Percentiles rank a stretch among this genome's conserved stretches.
These are phyloP conservation scores for Penicillium cinerascens DNA, from an alignment of 495 filamentous ascomycete genomes.

Conservation along the genomic window DNA sequence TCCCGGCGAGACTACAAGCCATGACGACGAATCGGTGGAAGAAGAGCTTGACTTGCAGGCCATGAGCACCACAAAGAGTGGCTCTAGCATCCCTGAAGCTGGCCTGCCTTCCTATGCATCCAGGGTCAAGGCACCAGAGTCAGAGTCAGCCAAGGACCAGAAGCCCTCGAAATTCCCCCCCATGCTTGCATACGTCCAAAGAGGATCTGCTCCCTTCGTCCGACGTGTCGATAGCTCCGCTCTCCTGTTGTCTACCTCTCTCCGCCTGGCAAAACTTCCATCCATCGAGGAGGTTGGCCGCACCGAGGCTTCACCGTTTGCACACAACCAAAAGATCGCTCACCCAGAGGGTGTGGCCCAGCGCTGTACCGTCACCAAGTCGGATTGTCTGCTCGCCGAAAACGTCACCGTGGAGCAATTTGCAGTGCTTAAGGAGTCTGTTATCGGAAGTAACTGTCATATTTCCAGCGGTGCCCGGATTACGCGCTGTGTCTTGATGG, in stretches of 20 bases:
- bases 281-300: conserved; percentile 63
- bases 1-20: conserved; percentile 32
- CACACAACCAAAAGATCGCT: conserved; percentile 74
- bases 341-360: conserved; percentile 72
- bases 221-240: conserved; percentile 84
- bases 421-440: conserved; percentile 79
- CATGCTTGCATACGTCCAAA: conserved; percentile 74
- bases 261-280: conserved; percentile 77
- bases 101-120: conserved; percentile 32
- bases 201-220: conserved; percentile 56
- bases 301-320: conserved; percentile 60
- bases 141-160: conserved; percentile 11
- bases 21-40: conserved; percentile 46
- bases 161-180: conserved; percentile 48
- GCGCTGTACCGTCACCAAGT: conserved; percentile 68
- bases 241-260: conserved; percentile 72
- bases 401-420: conserved; percentile 84
- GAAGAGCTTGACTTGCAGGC: conserved; percentile 60
- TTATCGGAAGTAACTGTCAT: conserved; percentile 80
- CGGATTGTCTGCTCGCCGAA: conserved; percentile 73
- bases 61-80: conserved; percentile 54
- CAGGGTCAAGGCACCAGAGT: conserved; percentile 29
- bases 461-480: conserved; percentile 79
- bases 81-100: conserved; percentile 10
- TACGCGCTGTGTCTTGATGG: conserved; percentile 82